Conservation (phyloP, 2,329 filamentous ascomycete species). For the Aspergillus sojae region DNA sequence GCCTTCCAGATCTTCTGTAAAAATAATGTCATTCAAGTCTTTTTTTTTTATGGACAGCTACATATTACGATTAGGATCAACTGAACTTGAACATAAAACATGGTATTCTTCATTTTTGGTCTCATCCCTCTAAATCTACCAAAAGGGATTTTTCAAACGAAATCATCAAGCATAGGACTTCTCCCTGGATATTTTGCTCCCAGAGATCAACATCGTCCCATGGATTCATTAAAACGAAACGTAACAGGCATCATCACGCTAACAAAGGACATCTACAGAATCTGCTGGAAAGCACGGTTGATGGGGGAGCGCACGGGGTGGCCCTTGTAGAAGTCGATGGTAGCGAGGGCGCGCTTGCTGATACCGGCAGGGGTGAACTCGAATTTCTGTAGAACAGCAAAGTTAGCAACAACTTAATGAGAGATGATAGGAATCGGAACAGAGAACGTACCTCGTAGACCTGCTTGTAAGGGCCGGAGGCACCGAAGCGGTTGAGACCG, state of each 20-base stretch:
- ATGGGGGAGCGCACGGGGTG: conserved; percentile 90
- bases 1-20: background rate
- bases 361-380: conserved; percentile 98
- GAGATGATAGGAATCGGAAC: background rate
- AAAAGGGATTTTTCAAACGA: conserved; percentile 20
- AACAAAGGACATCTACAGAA: conserved; percentile 66
- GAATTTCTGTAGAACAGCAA: conserved; percentile 71
- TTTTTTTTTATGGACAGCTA: background rate
- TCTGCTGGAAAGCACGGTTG: conserved; percentile 97
- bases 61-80: background rate
- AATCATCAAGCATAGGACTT: conserved; percentile 24
- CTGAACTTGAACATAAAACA: conserved; percentile 6
- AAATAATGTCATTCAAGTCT: background rate
- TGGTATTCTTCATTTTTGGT: conserved; percentile 18
- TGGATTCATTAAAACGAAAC: conserved; percentile 30
- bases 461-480: conserved; percentile 94
- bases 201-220: conserved; percentile 26
- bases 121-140: conserved; percentile 24
- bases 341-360: conserved; percentile 88
- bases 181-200: conserved; percentile 9
- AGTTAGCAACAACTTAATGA: conserved; percentile 11
- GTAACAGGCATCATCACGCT: conserved; percentile 21
- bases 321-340: conserved; percentile 97
- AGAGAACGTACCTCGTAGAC: conserved; percentile 77
- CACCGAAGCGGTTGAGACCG: conserved; percentile 98